Evolutionary conservation across 108 stramenopile species (phyloP), one percentile per base, ranked within the genome.

Genomic region (Skeletonema grethae): DNA sequence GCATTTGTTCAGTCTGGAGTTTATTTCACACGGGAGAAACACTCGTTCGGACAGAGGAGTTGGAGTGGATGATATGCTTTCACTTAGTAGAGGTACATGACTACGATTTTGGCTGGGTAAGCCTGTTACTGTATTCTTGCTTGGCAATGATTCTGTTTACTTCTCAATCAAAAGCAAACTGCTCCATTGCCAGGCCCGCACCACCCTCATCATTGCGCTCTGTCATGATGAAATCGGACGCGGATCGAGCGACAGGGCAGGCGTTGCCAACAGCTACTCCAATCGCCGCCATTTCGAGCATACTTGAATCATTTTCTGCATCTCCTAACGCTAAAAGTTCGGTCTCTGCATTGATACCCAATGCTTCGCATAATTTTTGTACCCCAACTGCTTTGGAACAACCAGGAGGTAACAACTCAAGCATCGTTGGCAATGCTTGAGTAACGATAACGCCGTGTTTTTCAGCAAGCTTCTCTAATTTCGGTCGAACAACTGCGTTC

Each of bases 251-350:
- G 13, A 72, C 32, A 0, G 82, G 82, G 62, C 85, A 86, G 3
- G 88, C 93, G 76, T 98, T 97, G n/a, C 90, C 96, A 7, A 97
- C 82, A 50, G 90, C 88, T 20, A 95, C 86, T 29, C 95, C 95
- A 38, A 96, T 75, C 8, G 87, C 80, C 8, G 96, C 90, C 70
- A 86, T 59, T 55, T 80, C 53, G 8, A 98, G 68, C 93, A 96
- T 95, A 6, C 75, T 92, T 5, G 84, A 80, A 79, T 98, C 97
- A 78, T 98, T 98, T 70, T 98, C 96, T 24, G 94, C 97, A 78
- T 98, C 97, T 13, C 97, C 97, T 48, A 96, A 30, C 25, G 97
- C 93, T 48, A 95, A 57, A 32, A 95, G 65, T 43, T 95, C 83
- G 0, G 63, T 73, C 32, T 50, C 61, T 9, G 86, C 79, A 71